Conservation (phyloP, 2,329 filamentous ascomycete species). For the Ceratocystis harringtonii region DNA sequence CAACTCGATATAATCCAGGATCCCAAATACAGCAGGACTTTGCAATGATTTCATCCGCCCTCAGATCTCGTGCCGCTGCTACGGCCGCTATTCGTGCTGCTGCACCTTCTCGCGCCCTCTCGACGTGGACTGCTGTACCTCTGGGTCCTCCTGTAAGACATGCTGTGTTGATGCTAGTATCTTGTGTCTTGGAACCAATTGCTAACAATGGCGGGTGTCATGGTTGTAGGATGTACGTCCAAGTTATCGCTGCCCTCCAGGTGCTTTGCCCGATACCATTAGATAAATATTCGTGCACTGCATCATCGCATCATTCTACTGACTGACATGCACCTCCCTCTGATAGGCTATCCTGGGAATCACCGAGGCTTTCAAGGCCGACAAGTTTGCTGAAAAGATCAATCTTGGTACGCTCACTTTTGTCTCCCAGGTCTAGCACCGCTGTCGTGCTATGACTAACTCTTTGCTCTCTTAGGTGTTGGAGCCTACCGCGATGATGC, state of each 20-base stretch:
- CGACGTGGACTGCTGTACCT: slow-evolving; percentile 79
- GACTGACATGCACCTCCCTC: not conserved
- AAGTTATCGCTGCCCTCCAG: not conserved
- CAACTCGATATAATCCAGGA: not conserved
- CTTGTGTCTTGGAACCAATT: not conserved
- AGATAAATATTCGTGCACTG: not conserved
- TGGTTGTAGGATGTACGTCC: slow-evolving; percentile 15
- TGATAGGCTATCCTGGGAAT: slow-evolving; percentile 71
- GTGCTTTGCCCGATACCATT: not conserved
- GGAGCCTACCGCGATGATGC: slow-evolving; percentile 96
- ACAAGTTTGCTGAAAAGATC: slow-evolving; percentile 88
- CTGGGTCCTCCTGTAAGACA: slow-evolving; percentile 78
- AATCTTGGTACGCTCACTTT: slow-evolving; percentile 56
- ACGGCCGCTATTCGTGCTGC: slow-evolving; percentile 27
- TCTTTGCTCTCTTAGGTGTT: slow-evolving; percentile 44
- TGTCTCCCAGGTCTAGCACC: slow-evolving; percentile 2
- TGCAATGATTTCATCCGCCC: slow-evolving; percentile 33
- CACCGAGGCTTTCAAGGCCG: slow-evolving; percentile 98
- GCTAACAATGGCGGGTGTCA: slow-evolving; percentile 3
- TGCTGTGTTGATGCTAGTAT: slow-evolving; percentile 9
- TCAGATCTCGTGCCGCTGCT: slow-evolving; percentile 30
- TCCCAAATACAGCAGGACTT: not conserved
- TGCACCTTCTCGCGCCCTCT: slow-evolving; percentile 42
- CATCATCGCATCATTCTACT: not conserved
- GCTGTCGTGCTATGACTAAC: slow-evolving; percentile 14